Conservation (phyloP, 805 yeast genomes). For the Zygoascus bituminiphila region DNA sequence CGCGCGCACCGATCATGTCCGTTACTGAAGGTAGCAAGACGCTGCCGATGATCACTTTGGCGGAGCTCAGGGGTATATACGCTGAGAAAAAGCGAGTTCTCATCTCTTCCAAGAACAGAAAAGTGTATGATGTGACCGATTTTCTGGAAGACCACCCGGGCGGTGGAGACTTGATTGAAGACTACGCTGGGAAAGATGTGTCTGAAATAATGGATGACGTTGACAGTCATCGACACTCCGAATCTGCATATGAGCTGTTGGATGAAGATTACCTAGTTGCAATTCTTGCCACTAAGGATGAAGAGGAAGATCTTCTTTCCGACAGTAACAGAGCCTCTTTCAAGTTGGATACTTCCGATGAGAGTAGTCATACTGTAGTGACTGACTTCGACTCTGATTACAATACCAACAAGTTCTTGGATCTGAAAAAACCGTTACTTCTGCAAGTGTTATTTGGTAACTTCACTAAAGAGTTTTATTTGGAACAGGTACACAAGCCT, state of each 20-base stretch:
- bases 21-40: not conserved
- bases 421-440: constrained; percentile 72
- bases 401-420: constrained; percentile 75
- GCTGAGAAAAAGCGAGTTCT: constrained; percentile 51
- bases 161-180: constrained; percentile 46
- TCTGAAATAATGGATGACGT: constrained; percentile 73
- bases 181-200: constrained; percentile 32
- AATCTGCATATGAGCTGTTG: constrained; percentile 76
- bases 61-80: constrained; percentile 36
- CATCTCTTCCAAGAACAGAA: constrained; percentile 69
- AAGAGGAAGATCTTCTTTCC: constrained; percentile 60
- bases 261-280: constrained; percentile 77
- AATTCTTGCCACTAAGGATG: constrained; percentile 71
- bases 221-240: constrained; percentile 69
- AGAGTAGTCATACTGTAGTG: constrained; percentile 61
- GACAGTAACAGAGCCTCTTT: constrained; percentile 37
- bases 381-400: constrained; percentile 72
- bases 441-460: constrained; percentile 68
- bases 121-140: constrained; percentile 73
- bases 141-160: constrained; percentile 71
- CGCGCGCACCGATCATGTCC: not conserved
- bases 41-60: constrained; percentile 49
- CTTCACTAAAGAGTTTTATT: constrained; percentile 80
- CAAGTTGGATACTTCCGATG: constrained; percentile 47
- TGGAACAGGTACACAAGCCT: constrained; percentile 96